These are phyloP conservation scores for Silene noctiflora DNA, from an alignment of 179 eudicot species.

Conservation along the genomic window DNA sequence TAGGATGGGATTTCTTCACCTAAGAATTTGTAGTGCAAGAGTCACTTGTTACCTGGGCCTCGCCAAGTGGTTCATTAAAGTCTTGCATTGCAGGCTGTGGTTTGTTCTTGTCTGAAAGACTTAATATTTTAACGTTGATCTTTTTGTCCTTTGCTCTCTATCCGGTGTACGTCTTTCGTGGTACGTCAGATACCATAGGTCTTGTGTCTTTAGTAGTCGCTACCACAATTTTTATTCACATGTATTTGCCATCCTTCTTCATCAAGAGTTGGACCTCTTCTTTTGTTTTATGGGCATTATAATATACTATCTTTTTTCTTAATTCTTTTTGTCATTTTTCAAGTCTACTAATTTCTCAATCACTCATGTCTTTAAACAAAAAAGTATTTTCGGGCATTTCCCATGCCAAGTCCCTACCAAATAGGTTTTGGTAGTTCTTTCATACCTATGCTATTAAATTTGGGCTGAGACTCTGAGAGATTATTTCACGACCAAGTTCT, in stretches of 20 bases:
- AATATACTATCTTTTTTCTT: neutral
- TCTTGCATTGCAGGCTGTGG: constrained; percentile 19
- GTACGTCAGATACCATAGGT: constrained; percentile 20
- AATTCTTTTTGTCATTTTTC: neutral
- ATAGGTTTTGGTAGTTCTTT: neutral
- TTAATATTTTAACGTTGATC: neutral
- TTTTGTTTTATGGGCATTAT: neutral
- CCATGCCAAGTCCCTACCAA: too few species aligned
- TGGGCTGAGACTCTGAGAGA: too few species aligned
- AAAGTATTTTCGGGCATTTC: too few species aligned
- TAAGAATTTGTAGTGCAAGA: too few species aligned
- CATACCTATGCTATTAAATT: too few species aligned
- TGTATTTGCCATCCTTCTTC: constrained; percentile 12
- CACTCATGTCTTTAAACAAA: too few species aligned
- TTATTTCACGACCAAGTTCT: too few species aligned
- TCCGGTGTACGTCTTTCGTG: constrained; percentile 24
- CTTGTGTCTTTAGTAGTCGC: constrained; percentile 20
- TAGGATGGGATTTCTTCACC: too few species aligned
- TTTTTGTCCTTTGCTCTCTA: constrained; percentile 27
- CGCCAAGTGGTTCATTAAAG: constrained; percentile 16
- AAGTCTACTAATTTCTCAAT: neutral
- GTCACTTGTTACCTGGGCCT: neutral
- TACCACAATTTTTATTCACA: too few species aligned
- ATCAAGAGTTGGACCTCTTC: neutral
- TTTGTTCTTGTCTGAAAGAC: constrained; percentile 24